These are phyloP conservation scores for Eremothecium gossypii DNA, from an alignment of 1,139 yeast genomes.

Conservation along the genomic window DNA sequence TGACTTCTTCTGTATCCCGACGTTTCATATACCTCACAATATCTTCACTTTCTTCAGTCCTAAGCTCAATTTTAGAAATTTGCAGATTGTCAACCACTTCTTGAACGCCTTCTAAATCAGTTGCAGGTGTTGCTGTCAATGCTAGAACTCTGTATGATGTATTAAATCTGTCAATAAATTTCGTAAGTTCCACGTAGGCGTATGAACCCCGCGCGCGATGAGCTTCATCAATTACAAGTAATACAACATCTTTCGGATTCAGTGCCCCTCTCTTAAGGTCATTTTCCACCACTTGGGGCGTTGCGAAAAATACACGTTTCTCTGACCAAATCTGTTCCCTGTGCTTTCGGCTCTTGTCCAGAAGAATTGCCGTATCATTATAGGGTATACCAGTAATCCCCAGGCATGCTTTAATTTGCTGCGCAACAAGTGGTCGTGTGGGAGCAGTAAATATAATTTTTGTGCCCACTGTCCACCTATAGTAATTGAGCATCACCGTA, in stretches of 20 bases:
- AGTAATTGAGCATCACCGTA: conserved; percentile 83
- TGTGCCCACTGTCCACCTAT: conserved; percentile 69
- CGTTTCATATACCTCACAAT: conserved; percentile 68
- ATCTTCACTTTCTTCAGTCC: conserved; percentile 81
- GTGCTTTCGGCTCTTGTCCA: conserved; percentile 59
- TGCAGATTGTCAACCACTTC: conserved; percentile 63
- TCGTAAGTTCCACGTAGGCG: conserved; percentile 76
- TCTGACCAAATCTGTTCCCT: conserved; percentile 67
- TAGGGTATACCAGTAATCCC: conserved; percentile 79
- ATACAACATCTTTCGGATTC: conserved; percentile 63
- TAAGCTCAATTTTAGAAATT: conserved; percentile 70
- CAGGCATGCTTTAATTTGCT: conserved; percentile 89
- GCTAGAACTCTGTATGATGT: conserved; percentile 69
- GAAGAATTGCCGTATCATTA: conserved; percentile 65
- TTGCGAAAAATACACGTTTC: conserved; percentile 79
- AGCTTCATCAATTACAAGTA: conserved; percentile 90
- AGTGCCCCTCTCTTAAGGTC: conserved; percentile 69
- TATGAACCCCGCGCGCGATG: conserved; percentile 88
- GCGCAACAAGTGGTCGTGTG: conserved; percentile 94
- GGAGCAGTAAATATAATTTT: conserved; percentile 95
- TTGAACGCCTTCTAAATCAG: conserved; percentile 82
- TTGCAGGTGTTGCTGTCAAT: conserved; percentile 91
- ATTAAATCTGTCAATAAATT: conserved; percentile 53
- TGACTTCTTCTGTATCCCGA: conserved; percentile 53
- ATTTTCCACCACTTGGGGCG: conserved; percentile 94